Evolutionary conservation across 306 rosid species (phyloP).

Genomic region (Hippophae gyantsensis): DNA sequence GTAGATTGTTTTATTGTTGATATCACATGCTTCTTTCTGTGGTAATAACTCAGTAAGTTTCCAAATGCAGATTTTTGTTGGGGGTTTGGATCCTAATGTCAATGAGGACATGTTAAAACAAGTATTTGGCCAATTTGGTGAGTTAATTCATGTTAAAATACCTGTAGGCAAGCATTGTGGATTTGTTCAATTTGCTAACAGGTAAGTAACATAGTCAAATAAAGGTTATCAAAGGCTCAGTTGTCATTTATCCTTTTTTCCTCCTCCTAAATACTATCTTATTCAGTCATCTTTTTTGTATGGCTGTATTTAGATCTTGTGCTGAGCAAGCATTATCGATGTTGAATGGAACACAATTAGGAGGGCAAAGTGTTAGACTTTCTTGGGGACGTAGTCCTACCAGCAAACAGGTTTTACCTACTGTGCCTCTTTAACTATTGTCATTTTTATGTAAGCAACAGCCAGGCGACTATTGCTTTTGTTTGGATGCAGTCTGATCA

Average conservation of each 20-base stretch:
- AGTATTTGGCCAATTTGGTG: constrained; percentile 48
- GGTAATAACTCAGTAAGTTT: constrained; percentile 16
- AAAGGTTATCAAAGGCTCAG: background rate
- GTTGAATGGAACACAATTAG: constrained; percentile 45
- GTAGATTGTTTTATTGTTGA: constrained; percentile 18
- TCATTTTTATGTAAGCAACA: no score
- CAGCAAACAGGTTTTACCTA: constrained; percentile 42
- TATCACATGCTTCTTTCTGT: constrained; percentile 10
- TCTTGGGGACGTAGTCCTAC: constrained; percentile 74
- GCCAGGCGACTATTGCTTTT: background rate
- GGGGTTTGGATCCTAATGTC: constrained; percentile 44
- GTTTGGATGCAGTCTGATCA: constrained; percentile 43
- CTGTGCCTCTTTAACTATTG: background rate
- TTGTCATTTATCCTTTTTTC: background rate
- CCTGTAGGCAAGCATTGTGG: constrained; percentile 71
- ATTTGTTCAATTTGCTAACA: constrained; percentile 56
- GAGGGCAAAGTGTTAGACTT: constrained; percentile 54
- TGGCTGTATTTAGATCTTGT: constrained; percentile 24
- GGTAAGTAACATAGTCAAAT: constrained; percentile 22
- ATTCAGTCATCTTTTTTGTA: background rate
- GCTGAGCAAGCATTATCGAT: constrained; percentile 56
- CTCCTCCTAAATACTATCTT: no score
- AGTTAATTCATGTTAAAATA: constrained; percentile 51
- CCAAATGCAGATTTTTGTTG: constrained; percentile 41
- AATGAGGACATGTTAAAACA: constrained; percentile 41